Conservation (phyloP, 2,329 filamentous ascomycete species). For the Ophiocordyceps camponoti-leonardi region DNA sequence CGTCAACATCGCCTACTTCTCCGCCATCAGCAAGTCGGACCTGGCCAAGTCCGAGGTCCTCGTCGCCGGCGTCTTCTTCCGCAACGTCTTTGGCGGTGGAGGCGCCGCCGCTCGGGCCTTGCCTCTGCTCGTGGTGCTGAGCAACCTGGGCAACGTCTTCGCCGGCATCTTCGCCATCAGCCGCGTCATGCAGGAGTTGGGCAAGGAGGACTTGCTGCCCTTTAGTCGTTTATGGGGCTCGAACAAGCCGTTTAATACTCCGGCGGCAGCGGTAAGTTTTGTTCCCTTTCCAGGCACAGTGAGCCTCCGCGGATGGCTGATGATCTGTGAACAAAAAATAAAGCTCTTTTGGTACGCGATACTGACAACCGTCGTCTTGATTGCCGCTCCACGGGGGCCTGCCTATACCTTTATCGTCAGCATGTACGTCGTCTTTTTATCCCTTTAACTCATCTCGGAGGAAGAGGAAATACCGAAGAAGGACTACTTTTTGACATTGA, state of each 20-base stretch:
- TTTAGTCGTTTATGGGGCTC: constrained; percentile 52
- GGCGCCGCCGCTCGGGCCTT: constrained; percentile 30
- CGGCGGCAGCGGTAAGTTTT: not conserved
- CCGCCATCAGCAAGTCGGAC: constrained; percentile 40
- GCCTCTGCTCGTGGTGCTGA: constrained; percentile 41
- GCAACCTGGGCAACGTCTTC: constrained; percentile 44
- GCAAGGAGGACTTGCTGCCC: constrained; percentile 51
- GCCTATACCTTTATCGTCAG: too few relatives aligned
- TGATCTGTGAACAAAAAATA: too few relatives aligned
- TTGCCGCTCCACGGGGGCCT: too few relatives aligned
- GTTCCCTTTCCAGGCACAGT: too few relatives aligned
- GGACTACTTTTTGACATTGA: too few relatives aligned
- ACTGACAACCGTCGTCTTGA: too few relatives aligned
- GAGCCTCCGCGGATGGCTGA: too few relatives aligned
- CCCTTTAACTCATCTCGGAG: too few relatives aligned
- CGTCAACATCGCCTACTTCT: constrained; percentile 49
- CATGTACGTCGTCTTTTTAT: too few relatives aligned
- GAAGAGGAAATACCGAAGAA: too few relatives aligned
- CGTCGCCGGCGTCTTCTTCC: constrained; percentile 43
- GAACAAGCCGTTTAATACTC: constrained; percentile 38
- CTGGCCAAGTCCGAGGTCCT: constrained; percentile 40
- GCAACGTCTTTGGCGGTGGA: constrained; percentile 42
- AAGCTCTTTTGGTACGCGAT: too few relatives aligned
- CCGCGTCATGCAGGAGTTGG: constrained; percentile 46
- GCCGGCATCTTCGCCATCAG: constrained; percentile 42